Evolutionary conservation across 2,329 filamentous ascomycete species (phyloP), one percentile per base, ranked within the genome.

Genomic region (Xylaria sp.): DNA sequence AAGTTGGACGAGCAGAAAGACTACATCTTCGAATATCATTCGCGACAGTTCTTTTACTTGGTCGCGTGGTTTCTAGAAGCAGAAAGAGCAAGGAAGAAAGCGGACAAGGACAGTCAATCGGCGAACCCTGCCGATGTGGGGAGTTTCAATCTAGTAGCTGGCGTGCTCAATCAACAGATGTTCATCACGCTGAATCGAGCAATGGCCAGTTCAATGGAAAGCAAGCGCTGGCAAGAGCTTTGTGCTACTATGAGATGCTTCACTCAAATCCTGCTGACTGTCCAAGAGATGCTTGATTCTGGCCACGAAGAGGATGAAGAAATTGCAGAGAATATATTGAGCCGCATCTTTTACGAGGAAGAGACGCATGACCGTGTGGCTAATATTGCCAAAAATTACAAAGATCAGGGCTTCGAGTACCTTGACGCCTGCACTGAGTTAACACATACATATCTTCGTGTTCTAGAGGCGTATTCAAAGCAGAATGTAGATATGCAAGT

Each of bases 281-380:
- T 98, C 1, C 94, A 97, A 76, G 93, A 97, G 70, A 98, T 99
- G 94, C 86, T 90, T 1, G 89, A 92, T 56, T 96, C 93, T 0
- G 87, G 88, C 0, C 87, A 93, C 37, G 94, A 98, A 71, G 94
- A 98, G n/a, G 93, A 99, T 74, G 92, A 97, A 77, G 96, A 98
- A 75, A 98, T 99, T 78, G 95, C 96, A 0, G 95, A 99, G 78
- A 99, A 99, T 75, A 98, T 97, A 13, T 89, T 97, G 62, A 97
- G 92, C 76, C 93, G 95, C 70, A 93, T 99, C n/a, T 99, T 99
- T 80, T 99, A 99, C 81, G 96, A 99, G 80, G 94, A 98, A 77
- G 89, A 93, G 0, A 98, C 94, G 0, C 94, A 99, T 76, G 95
- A 99, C 70, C 87, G 92, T 28, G 88, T 99, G 61, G 88, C 95